Base-by-base conservation (phyloP, 2,329 filamentous ascomycete species). In the Trichoderma afroharzianum region DNA sequence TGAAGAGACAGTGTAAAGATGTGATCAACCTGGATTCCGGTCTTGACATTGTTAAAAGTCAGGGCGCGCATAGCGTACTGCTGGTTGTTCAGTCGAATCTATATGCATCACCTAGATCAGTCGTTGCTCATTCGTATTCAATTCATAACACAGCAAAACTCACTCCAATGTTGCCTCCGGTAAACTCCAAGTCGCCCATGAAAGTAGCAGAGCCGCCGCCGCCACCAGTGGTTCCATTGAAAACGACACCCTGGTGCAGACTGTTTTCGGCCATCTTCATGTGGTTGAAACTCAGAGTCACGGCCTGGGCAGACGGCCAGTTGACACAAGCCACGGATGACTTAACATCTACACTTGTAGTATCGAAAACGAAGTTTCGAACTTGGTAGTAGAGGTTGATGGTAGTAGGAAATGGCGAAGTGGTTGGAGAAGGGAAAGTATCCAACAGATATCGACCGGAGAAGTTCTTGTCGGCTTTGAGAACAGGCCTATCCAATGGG, bases 341-440 rank as follows among this genome's bases (percentile, higher is more conserved):
- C 8, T 63, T 26, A 21, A 57, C 61, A 57, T 61, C 30, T 11
- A 72, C 68, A n/a, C 18, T 66, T 15, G 71, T 72, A 1, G 72
- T 72, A 24, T 73, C 72, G 14, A 73, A 73, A 9, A 73, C 72
- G 26, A 73, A 73, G 30, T 73, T 73, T 24, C 72, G 69, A 12
- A 73, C 70, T 28, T 73, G 72, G 24, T 72, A 62, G 63, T 73
- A 73, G 4, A 73, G 72, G 28, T 73, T 73, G 58, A 73, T 73
- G 15, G 72, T 73, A 8, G 72, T 69, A 6, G 72, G 72, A 39
- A 73, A 73, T n/a, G 72, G 72, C 4, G 72, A 73, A 24, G 64
- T 39, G 33, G 50, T 39, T 1, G 72, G 72, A 67, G 72, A 72
- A n/a, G 70, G 70, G 63, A 73, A 73, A 1, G 70, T 71, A 21